Percentiles rank a stretch among this genome's conserved stretches.
Evolutionary conservation across 2,329 filamentous ascomycete genomes (phyloP).

Genomic region (Arthrobotrys entomopaga): DNA sequence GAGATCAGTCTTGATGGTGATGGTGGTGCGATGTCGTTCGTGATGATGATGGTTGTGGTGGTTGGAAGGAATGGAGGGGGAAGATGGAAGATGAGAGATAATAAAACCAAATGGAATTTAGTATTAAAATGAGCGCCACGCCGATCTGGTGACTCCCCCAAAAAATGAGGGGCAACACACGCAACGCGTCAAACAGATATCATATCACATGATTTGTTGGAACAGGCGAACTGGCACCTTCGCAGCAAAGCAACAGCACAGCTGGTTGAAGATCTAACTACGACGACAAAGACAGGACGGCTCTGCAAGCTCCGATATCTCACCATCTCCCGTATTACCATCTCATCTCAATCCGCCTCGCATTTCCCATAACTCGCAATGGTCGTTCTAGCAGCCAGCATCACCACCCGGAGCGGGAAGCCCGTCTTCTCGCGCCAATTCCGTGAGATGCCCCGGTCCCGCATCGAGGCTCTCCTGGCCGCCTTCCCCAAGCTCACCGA

Average conservation of each 20-base stretch:
- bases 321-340: slow-evolving; percentile 5
- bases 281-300: slow-evolving; percentile 21
- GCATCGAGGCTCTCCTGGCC: slow-evolving; percentile 94
- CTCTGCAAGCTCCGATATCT: slow-evolving; percentile 26
- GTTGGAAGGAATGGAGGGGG: slow-evolving; percentile 9
- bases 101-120: slow-evolving; percentile 3
- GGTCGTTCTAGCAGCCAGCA: slow-evolving; percentile 98
- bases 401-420: slow-evolving; percentile 98
- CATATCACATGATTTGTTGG: slow-evolving; percentile 28
- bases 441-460: slow-evolving; percentile 94
- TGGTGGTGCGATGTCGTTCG: not conserved
- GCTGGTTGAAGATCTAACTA: slow-evolving; percentile 12
- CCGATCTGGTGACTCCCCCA: slow-evolving; percentile 1
- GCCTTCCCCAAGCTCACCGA: slow-evolving; percentile 98
- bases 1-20: not conserved
- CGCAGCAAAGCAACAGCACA: slow-evolving; percentile 10
- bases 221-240: slow-evolving; percentile 55
- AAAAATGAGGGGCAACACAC: slow-evolving; percentile 28
- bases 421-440: slow-evolving; percentile 98
- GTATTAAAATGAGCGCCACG: not conserved
- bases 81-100: slow-evolving; percentile 33
- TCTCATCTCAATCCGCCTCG: slow-evolving; percentile 7
- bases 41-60: slow-evolving; percentile 15
- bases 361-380: slow-evolving; percentile 25
- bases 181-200: slow-evolving; percentile 21